Base-by-base conservation (phyloP, 768 basidiomycete genomes). In the Phallus indusiatus region DNA sequence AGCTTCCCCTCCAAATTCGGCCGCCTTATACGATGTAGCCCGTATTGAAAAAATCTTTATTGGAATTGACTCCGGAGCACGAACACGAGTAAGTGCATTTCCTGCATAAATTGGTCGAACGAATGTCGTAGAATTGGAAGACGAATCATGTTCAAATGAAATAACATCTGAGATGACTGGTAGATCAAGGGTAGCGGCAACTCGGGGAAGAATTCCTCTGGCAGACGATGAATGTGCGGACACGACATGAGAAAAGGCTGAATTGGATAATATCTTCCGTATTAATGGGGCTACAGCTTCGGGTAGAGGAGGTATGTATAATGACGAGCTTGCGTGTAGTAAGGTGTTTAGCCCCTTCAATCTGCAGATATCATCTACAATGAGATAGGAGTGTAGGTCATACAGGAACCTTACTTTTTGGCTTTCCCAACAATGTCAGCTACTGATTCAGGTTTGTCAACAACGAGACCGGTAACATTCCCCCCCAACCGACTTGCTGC, bases 91-190 rank as follows among this genome's bases (percentile, higher is more conserved):
- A 58, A 98, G 92, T 49, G 96, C 96, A 68, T 98, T 98, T 53
- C 96, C 96, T 21, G 96, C 96, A 66, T 99, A 98, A 66, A 98
- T 96, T 24, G 92, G 93, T 22, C 95, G 88, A 5, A 88, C 85
- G 70, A 94, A 98, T 1, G 84, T 90, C 42, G 91, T 92, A 65
- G 77, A 80, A 63, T 87, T 85, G 35, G 83, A 82, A 2, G 84
- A 71, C 28, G 72, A 57, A 66, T 91, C 86, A 69, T 91, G 84
- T 46, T 84, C 78, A 63, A 97, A 75, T 14, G 86, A 87, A 35
- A 85, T 89, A 65, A 98, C 82, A 72, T 98, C 94, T 35, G 93
- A 93, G 61, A 96, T 81, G 61, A 92, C 91, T 7, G 93, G 91
- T 20, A 86, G 81, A 70, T 95, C 85, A n/a, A 98, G 81, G 62